Percentiles rank a stretch among this genome's conserved stretches.
phyloP scores from a whole-genome alignment of 345 rosid genomes.

The Hypericum androsaemum region DNA sequence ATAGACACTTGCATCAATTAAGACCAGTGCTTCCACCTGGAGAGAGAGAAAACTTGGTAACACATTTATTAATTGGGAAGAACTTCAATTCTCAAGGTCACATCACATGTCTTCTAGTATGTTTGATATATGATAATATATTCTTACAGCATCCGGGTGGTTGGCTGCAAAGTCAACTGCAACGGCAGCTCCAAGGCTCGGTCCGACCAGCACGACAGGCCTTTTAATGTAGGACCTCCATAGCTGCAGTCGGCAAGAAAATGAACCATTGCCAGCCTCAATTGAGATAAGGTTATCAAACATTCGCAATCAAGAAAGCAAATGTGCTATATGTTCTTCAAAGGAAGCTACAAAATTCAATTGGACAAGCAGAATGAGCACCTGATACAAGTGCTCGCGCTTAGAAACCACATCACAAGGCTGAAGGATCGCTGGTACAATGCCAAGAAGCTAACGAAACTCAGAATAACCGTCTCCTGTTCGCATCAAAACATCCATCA shows the following conservation, averaged over 20 bases:
- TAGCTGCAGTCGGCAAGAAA: constrained; percentile 32
- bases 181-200: constrained; percentile 94
- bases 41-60: background rate
- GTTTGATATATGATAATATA: constrained; percentile 4
- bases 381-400: constrained; percentile 78
- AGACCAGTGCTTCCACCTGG: constrained; percentile 68
- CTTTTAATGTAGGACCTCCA: constrained; percentile 73
- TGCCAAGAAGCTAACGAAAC: background rate
- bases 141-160: constrained; percentile 85
- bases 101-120: background rate
- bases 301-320: background rate
- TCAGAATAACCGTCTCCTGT: background rate
- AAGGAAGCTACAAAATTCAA: too few relatives aligned
- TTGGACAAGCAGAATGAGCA: constrained; percentile 18
- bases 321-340: too few relatives aligned
- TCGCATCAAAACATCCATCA: background rate
- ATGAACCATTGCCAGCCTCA: constrained; percentile 7
- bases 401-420: constrained; percentile 58
- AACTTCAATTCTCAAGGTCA: constrained; percentile 2
- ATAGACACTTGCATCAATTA: constrained; percentile 86
- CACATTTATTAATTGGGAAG: background rate
- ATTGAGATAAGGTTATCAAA: background rate
- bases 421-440: constrained; percentile 37
- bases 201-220: constrained; percentile 81
- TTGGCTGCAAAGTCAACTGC: constrained; percentile 72